A percentile compares a stretch with the other conserved stretches of the same genome.
Evolutionary conservation across 1,139 yeast genomes (phyloP).

Genomic region (Zygosaccharomyces pseudobailii): DNA sequence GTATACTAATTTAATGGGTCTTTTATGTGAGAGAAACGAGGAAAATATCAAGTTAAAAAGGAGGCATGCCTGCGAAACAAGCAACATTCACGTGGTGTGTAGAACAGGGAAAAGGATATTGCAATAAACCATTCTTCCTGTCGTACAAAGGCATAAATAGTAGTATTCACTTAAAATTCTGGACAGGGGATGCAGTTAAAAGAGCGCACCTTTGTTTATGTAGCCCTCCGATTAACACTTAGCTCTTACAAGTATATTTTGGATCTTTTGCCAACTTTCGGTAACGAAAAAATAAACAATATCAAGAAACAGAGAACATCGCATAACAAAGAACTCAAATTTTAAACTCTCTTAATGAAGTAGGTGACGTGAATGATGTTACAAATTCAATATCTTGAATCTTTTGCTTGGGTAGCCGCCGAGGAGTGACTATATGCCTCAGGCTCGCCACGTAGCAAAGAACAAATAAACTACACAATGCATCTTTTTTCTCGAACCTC

Average conservation of each 20-base stretch:
- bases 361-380: too few species aligned
- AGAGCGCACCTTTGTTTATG: neutral
- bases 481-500: neutral
- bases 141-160: neutral
- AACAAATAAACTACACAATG: neutral
- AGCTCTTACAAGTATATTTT: neutral
- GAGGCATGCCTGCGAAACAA: too few species aligned
- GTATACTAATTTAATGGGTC: conserved; percentile 8
- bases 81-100: too few species aligned
- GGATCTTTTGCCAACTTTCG: neutral
- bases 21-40: conserved; percentile 1
- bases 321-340: neutral
- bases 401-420: neutral
- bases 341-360: too few species aligned
- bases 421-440: neutral
- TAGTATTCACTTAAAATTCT: neutral
- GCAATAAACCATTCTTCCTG: neutral
- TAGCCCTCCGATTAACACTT: neutral
- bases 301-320: neutral
- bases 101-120: too few species aligned
- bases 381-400: too few species aligned
- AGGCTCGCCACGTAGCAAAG: neutral
- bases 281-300: neutral
- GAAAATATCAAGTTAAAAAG: neutral
- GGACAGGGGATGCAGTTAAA: neutral